Base-by-base conservation (phyloP, 306 rosid genomes). In the Casuarina equisetifolia region DNA sequence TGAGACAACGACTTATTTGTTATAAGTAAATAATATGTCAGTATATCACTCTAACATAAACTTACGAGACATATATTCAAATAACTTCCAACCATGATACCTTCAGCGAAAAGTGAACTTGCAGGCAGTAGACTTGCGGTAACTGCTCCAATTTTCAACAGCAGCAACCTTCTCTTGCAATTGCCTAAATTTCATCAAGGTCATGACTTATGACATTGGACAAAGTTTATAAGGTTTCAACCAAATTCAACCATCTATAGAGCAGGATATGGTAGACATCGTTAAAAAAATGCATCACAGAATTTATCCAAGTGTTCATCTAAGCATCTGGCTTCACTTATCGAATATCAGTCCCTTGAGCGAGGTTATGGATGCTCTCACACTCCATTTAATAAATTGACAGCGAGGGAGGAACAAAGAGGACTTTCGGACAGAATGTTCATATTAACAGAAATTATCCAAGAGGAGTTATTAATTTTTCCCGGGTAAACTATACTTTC, bases 101-200 rank as follows among this genome's bases (percentile, higher is more conserved):
- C 98, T 89, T 92, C 78, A 70, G 99, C 99, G 74, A 88, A 86
- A 75, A 89, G 88, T 68, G 84, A 36, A 68, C 57, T 85, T 76
- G 90, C 72, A 72, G 85, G 74, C 25, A 81, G 88, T 62, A 91
- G 81, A 87, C 51, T 85, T 72, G 91, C 84, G 58, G 90, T 58
- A 70, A 95, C 77, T 78, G 92, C 90, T 82, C 97, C 99, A 55
- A 90, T 75, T 69, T 97, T 95, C 76, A 95, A 77, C 9, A 92
- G 76, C 49, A 95, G 90, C 2, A 85, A 87, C 83, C 97, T 91
- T 75, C 98, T 92, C 76, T 88, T 89, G 84, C 77, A 81, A 36
- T 79, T 85, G 55, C 92, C 98, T 94, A 67, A 58, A 58, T 72
- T 52, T 78, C 55, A 69, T 4, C 5, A 51, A 44, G 42, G 68